phyloP scores from a whole-genome alignment of 805 yeast genomes.

The Lipomyces oligophaga region DNA sequence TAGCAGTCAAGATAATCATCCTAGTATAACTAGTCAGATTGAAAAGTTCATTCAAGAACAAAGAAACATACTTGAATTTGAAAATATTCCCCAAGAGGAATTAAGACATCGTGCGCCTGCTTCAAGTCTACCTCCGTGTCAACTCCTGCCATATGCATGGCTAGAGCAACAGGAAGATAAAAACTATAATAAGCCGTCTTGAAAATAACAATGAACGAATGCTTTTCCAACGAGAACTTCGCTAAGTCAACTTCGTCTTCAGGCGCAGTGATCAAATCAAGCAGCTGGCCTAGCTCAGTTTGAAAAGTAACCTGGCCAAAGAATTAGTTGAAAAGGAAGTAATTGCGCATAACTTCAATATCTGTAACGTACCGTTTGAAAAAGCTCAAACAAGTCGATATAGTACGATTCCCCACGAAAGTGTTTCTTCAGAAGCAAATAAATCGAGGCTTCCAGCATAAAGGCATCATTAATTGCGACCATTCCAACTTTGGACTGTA shows the following conservation, averaged over 20 bases:
- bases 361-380: slow-evolving; percentile 58
- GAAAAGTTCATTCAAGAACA: background rate
- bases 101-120: slow-evolving; percentile 81
- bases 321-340: too few relatives aligned
- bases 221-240: slow-evolving; percentile 83
- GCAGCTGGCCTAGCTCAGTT: slow-evolving; percentile 93
- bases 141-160: slow-evolving; percentile 89
- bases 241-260: slow-evolving; percentile 87
- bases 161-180: slow-evolving; percentile 94
- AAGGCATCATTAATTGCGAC: slow-evolving; percentile 97
- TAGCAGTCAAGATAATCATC: slow-evolving; percentile 96
- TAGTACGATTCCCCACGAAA: slow-evolving; percentile 80
- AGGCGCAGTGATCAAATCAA: slow-evolving; percentile 95
- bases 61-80: slow-evolving; percentile 63
- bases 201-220: slow-evolving; percentile 90
- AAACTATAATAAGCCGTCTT: slow-evolving; percentile 97
- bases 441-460: slow-evolving; percentile 93
- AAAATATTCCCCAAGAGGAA: slow-evolving; percentile 97
- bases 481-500: slow-evolving; percentile 67
- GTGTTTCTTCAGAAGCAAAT: slow-evolving; percentile 80
- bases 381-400: slow-evolving; percentile 83
- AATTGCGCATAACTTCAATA: background rate
- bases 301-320: slow-evolving; percentile 71
- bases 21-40: background rate
- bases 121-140: slow-evolving; percentile 66